Evolutionary conservation across 2,329 filamentous ascomycete genomes (phyloP).

Genomic region (Cercospora sesami): DNA sequence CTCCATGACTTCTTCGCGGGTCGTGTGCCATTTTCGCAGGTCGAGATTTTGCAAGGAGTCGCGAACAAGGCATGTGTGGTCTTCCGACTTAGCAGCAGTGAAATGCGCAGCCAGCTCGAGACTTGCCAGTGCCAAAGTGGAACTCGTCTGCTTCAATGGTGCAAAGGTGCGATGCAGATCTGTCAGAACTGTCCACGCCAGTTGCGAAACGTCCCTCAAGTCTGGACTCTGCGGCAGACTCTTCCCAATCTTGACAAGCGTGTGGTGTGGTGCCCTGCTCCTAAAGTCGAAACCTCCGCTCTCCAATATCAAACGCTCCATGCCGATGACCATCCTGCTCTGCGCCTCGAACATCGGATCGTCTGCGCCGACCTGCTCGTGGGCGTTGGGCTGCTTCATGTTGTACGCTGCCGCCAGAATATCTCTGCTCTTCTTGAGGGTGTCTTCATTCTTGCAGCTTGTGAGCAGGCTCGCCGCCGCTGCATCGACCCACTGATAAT

Average conservation of each 20-base stretch:
- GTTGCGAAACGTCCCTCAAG: constrained; percentile 38
- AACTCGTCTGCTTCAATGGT: constrained; percentile 82
- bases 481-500: constrained; percentile 72
- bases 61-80: constrained; percentile 25
- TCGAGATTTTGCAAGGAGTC: constrained; percentile 43
- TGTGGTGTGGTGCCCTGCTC: constrained; percentile 80
- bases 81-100: constrained; percentile 30
- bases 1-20: constrained; percentile 59
- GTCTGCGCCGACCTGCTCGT: constrained; percentile 72
- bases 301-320: constrained; percentile 91
- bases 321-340: constrained; percentile 78
- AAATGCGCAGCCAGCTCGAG: constrained; percentile 78
- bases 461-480: constrained; percentile 86
- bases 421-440: constrained; percentile 91
- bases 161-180: constrained; percentile 93
- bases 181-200: constrained; percentile 79
- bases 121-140: constrained; percentile 79
- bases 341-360: constrained; percentile 80
- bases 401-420: constrained; percentile 91
- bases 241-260: constrained; percentile 70
- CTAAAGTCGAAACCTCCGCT: constrained; percentile 92
- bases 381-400: constrained; percentile 63
- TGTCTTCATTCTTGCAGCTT: constrained; percentile 97
- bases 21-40: constrained; percentile 50
- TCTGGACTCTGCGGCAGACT: constrained; percentile 51